Evolutionary conservation across 2,329 filamentous ascomycete genomes (phyloP).

Genomic region (Botrytis elliptica): DNA sequence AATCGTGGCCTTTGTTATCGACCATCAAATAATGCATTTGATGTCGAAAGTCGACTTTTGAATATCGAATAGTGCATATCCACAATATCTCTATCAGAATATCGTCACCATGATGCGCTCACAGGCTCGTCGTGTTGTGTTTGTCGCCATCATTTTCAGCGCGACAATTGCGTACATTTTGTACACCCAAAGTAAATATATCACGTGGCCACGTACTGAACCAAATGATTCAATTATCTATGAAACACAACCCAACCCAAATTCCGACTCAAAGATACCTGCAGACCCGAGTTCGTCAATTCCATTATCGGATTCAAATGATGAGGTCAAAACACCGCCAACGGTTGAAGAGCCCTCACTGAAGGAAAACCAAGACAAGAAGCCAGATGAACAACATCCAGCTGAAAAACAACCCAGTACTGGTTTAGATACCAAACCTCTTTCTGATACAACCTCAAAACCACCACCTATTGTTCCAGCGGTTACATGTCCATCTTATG

Average conservation of each 20-base stretch:
- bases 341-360: background rate
- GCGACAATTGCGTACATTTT: background rate
- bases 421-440: background rate
- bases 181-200: background rate
- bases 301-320: background rate
- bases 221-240: background rate
- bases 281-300: background rate
- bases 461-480: background rate
- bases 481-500: conserved; percentile 24
- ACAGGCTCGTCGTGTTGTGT: background rate
- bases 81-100: background rate
- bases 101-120: conserved; percentile 1
- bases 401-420: background rate
- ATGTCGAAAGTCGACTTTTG: background rate
- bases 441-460: background rate
- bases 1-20: conserved; percentile 2
- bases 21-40: background rate
- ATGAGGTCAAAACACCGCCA: background rate
- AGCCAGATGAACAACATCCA: background rate
- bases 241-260: background rate
- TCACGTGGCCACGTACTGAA: background rate
- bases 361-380: conserved; percentile 6
- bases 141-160: conserved; percentile 3
- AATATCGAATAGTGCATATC: background rate
- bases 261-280: background rate